Conservation (phyloP, 192 early-diverging fungal species). For the Umbelopsis vinacea region DNA sequence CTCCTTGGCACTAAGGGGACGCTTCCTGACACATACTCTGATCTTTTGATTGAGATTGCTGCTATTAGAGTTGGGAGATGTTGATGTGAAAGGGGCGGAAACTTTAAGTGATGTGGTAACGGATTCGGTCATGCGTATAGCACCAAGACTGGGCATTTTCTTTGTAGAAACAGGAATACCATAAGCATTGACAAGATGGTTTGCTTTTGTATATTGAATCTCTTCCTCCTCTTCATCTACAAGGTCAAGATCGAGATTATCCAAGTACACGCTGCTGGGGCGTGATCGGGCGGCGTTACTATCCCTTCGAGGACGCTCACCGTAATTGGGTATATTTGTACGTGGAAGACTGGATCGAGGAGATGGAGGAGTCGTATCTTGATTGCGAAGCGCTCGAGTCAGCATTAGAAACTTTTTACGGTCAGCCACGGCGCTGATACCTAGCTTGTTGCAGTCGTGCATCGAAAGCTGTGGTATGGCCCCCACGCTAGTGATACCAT, state of each 20-base stretch:
- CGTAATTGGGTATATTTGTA: not conserved
- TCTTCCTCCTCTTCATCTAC: slow-evolving; percentile 14
- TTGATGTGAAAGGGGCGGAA: not conserved
- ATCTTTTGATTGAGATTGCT: slow-evolving; percentile 77
- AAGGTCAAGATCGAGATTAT: slow-evolving; percentile 12
- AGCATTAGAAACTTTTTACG: slow-evolving; percentile 55
- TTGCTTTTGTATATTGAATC: slow-evolving; percentile 7
- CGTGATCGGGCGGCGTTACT: slow-evolving; percentile 16
- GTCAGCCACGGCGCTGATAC: slow-evolving; percentile 61
- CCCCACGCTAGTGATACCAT: slow-evolving; percentile 10
- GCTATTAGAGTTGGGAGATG: not conserved
- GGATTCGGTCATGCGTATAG: slow-evolving; percentile 1
- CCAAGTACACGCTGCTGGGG: not conserved
- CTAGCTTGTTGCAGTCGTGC: slow-evolving; percentile 68
- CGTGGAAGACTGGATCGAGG: not conserved
- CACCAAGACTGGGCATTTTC: not conserved
- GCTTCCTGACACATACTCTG: slow-evolving; percentile 93
- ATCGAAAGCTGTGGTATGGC: slow-evolving; percentile 63
- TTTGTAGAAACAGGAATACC: slow-evolving; percentile 54
- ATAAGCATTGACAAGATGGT: slow-evolving; percentile 67
- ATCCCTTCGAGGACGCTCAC: not conserved
- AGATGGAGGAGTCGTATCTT: slow-evolving; percentile 18
- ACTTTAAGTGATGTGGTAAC: not conserved
- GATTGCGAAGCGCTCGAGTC: slow-evolving; percentile 34
- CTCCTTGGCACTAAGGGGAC: slow-evolving; percentile 88